These are phyloP conservation scores for Cryptomeria japonica DNA, from an alignment of 75 land plant species.

Conservation along the genomic window DNA sequence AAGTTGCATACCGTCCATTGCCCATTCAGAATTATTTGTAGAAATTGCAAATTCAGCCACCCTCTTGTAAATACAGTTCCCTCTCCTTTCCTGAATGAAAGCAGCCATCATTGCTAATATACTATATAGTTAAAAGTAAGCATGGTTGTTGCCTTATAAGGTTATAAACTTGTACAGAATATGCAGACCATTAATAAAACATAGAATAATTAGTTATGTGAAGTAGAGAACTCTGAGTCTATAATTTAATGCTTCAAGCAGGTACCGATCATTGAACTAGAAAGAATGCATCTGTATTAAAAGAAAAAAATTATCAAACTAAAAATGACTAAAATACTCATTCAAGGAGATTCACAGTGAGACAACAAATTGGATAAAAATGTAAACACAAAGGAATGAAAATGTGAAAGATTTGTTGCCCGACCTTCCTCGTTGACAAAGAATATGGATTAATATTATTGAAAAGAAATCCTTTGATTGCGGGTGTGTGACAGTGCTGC, in stretches of 20 bases:
- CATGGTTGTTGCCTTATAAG: too few species aligned
- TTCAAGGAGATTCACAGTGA: neutral
- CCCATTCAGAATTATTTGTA: too few species aligned
- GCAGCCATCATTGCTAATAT: neutral
- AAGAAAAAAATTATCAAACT: too few species aligned
- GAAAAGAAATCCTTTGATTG: neutral
- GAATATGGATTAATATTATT: neutral
- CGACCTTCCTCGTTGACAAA: neutral
- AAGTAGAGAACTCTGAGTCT: neutral
- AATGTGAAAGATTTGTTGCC: neutral
- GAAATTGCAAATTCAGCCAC: too few species aligned
- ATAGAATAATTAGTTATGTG: too few species aligned
- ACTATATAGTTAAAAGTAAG: too few species aligned
- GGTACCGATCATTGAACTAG: too few species aligned
- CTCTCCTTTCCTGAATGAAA: neutral
- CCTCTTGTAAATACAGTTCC: neutral
- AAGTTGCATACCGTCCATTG: too few species aligned
- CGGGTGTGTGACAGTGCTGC: neutral
- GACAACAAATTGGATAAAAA: neutral
- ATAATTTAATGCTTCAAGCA: too few species aligned
- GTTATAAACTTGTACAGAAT: too few species aligned
- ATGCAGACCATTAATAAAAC: too few species aligned
- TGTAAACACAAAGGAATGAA: neutral
- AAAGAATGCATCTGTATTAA: neutral
- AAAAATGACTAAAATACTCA: neutral